Evolutionary conservation across 495 filamentous ascomycete species (phyloP), one percentile per base, ranked within the genome.

Genomic region (Aspergillus steynii): DNA sequence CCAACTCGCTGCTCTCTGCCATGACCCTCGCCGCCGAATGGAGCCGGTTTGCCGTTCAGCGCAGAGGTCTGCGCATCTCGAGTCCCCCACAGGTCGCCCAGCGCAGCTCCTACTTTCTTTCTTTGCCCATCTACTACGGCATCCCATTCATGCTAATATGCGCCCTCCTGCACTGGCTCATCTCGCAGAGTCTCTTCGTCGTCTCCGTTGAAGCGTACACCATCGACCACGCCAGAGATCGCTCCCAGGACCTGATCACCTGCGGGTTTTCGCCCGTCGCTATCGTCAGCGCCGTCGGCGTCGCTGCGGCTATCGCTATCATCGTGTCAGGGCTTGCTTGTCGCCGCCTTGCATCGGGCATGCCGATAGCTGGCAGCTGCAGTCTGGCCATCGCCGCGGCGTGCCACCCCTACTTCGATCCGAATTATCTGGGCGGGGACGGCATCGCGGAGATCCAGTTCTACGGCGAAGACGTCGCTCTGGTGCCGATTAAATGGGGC

Each of bases 121-220:
- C 51, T n/a, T n/a, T 53, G 26, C 51, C 51, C 1, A 4, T 29
- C 29, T 29, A n/a, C 8, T 53, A 53, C 29, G 68, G 60, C 0
- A 28, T 77, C 4, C 74, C 74, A 0, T 57, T 78, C 0, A 50
- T 65, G 10, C 48, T 56, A 7, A 34, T 47, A 3, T 64, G 63
- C 5, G 61, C 53, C 5, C 3, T 70, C 6, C 54, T 70, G 1
- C 75, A 77, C 42, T 74, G 75, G 71, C 64, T 72, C 10, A 60
- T 71, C 2, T 76, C 74, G 5, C 72, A 77, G 50, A 66, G 65
- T 29, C 60, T 72, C 4, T 77, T 76, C 59, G 53, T 77, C 10
- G 65, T 54, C 28, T 29, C 25, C 14, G 57, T 53, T 1, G 57
- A 59, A 20, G 27, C 28, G 20, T 53, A 59, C 34, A 25, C 26